These are phyloP conservation scores for Lecanicillium sp. DNA, from an alignment of 2,329 filamentous ascomycete genomes.

Conservation along the genomic window DNA sequence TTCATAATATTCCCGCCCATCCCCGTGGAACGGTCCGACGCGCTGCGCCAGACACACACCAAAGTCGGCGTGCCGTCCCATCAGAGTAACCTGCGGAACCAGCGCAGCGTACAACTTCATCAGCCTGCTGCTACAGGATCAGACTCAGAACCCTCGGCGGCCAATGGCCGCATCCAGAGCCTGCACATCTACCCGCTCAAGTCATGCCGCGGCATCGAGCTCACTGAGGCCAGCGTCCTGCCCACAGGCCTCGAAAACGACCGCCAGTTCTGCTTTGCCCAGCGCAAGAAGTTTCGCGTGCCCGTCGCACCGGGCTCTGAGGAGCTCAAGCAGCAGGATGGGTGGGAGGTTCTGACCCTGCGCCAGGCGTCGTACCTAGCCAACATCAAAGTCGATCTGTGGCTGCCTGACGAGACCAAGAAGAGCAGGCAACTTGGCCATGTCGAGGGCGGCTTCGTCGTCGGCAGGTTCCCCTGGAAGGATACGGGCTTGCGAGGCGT, in stretches of 20 bases:
- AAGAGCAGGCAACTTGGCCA: constrained; percentile 41
- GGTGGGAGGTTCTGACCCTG: constrained; percentile 66
- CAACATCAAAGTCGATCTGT: constrained; percentile 59
- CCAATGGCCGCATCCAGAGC: constrained; percentile 41
- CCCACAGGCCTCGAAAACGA: constrained; percentile 70
- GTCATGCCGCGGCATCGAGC: constrained; percentile 70
- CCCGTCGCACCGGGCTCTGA: constrained; percentile 6
- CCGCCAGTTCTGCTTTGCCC: constrained; percentile 75
- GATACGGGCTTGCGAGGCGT: constrained; percentile 40
- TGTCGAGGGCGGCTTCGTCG: constrained; percentile 50
- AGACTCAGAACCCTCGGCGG: not conserved
- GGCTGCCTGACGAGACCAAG: constrained; percentile 58
- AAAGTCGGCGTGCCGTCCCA: constrained; percentile 33
- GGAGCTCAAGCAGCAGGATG: not conserved
- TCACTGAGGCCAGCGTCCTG: constrained; percentile 56
- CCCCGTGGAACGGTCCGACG: constrained; percentile 43
- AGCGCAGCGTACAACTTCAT: constrained; percentile 11
- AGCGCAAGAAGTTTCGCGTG: constrained; percentile 33
- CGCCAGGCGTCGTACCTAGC: constrained; percentile 64
- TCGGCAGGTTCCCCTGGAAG: constrained; percentile 59
- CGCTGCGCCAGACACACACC: constrained; percentile 46
- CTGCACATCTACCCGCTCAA: constrained; percentile 79
- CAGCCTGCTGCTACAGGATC: not conserved
- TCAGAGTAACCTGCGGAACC: constrained; percentile 28
- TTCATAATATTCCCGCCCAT: constrained; percentile 48